Evolutionary conservation across 2,329 filamentous ascomycete species (phyloP), one percentile per base, ranked within the genome.

Genomic region (Trichoderma sp.): DNA sequence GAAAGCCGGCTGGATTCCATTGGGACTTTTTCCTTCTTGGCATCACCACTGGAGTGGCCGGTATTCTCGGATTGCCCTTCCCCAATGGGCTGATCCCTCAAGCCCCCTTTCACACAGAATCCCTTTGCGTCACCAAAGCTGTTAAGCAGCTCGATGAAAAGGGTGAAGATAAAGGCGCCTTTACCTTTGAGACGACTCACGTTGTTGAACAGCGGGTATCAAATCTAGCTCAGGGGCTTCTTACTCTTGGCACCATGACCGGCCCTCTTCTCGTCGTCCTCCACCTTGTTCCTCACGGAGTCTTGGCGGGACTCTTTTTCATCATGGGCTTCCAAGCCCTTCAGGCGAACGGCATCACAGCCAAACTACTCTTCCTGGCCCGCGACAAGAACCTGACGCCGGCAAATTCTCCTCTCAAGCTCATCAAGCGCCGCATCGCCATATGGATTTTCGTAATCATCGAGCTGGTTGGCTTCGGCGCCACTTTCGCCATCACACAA

Each of bases 21-120:
- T 95, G 92, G 92, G 92, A 95, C 74, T 79, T 95, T 49, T 94
- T 94, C 80, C 87, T 95, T 35, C 88, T 95, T 0, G 92, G 92
- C 5, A 81, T 93, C 33, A 94, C 92, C 1, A 94, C 92, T 0
- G 91, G 90, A 61, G 80, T 94, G 1, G 90, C 91, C 3, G 92
- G 92, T 13, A 83, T 95, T 31, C 83, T 95, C 16, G 92, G 92
- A 19, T 85, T 95, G 13, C 92, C 92, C 1, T 93, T 93, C 73
- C 92, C 92, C 63, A 95, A 95, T 77, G 92, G 92, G 37, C 87
- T 95, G 33, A 94, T 95, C 72, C 92, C 92, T 0, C 92, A 95
- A 80, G 92, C 92, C 0, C 92, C 92, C 1, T 94, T 94, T 78
- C 92, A 95, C 78, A 95, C 92, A 11, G 86, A 89, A 53, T 90